These are phyloP conservation scores for Leishmania mexicana DNA, from an alignment of 208 protist species.

Conservation along the genomic window DNA sequence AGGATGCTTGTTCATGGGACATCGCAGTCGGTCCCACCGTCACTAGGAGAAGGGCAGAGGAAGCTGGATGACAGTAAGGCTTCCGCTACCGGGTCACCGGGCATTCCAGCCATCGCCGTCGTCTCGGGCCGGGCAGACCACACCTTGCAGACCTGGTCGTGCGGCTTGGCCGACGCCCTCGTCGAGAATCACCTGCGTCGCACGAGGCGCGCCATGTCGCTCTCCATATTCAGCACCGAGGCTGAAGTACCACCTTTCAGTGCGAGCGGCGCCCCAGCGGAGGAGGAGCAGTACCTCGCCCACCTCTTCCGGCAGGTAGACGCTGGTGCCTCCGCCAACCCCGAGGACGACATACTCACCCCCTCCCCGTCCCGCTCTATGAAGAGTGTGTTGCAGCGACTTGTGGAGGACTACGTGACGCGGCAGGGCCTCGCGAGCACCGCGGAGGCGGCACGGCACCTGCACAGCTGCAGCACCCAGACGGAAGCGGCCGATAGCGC, in stretches of 20 bases:
- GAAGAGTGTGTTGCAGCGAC: constrained; percentile 68
- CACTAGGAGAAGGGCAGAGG: not conserved
- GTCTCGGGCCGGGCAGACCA: constrained; percentile 16
- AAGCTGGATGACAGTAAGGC: constrained; percentile 9
- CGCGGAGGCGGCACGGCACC: constrained; percentile 22
- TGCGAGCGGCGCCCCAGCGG: constrained; percentile 32
- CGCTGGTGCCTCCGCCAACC: not conserved
- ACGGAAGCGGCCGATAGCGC: constrained; percentile 41
- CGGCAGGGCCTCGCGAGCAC: constrained; percentile 7
- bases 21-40: constrained; percentile 17
- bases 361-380: constrained; percentile 16
- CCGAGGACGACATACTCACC: constrained; percentile 33
- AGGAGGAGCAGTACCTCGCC: constrained; percentile 49
- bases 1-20: constrained; percentile 20
- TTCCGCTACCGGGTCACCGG: not conserved
- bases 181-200: constrained; percentile 85
- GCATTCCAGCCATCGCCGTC: not conserved
- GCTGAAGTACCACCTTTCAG: constrained; percentile 74
- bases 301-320: constrained; percentile 40
- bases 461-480: constrained; percentile 55
- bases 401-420: constrained; percentile 33
- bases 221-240: constrained; percentile 84
- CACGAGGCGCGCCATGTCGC: constrained; percentile 68
- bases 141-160: constrained; percentile 49
- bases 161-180: constrained; percentile 65